Base-by-base conservation (phyloP, 2,329 filamentous ascomycete species). In the Fusarium ambrosium region DNA sequence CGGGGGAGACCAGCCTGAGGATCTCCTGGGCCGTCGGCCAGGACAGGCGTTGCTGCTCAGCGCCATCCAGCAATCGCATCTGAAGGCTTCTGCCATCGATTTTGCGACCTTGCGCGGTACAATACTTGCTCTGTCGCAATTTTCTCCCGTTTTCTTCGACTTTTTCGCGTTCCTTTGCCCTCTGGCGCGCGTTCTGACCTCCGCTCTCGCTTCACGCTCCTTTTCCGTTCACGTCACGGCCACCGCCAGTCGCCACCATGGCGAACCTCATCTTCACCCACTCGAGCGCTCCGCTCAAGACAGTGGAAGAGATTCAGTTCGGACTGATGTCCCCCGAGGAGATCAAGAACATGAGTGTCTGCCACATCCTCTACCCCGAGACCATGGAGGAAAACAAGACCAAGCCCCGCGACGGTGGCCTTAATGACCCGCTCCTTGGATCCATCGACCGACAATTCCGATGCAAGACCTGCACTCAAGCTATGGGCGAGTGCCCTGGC, bases 231-330 rank as follows among this genome's bases (percentile, higher is more conserved):
- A 76, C 74, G 64, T 65, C 74, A 69, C 66, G 74, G 73, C 62
- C 70, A 73, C 66, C 71, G 75, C 66, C 81, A 82, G 82, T 86
- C 81, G 83, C 83, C 86, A 94, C 81, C 81, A 98, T 99, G 97
- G 91, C 96, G 87, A 97, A 97, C 86, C 92, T 96, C 78, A 92
- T 92, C 83, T 98, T 98, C 82, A 89, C 93, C 82, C 94, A 95
- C 86, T 98, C 94, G 84, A 95, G 94, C 90, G 95, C 94, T 91
- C 95, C 95, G 85, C 90, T 98, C 90, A 96, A 97, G 89, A 97
- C 94, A 77, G 95, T 99, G 81, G 93, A 98, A 89, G 97, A 99
- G 89, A 98, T 99, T 80, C 97, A 99, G 89, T 99, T 99, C 83
- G 97, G 97, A 82, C 91, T 99, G 82, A 91, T 99, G 85, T 97